Evolutionary conservation across 192 early-diverging fungal genomes (phyloP), one percentile per base, ranked within the genome.

Genomic region (Hyaloraphidium curvatum): DNA sequence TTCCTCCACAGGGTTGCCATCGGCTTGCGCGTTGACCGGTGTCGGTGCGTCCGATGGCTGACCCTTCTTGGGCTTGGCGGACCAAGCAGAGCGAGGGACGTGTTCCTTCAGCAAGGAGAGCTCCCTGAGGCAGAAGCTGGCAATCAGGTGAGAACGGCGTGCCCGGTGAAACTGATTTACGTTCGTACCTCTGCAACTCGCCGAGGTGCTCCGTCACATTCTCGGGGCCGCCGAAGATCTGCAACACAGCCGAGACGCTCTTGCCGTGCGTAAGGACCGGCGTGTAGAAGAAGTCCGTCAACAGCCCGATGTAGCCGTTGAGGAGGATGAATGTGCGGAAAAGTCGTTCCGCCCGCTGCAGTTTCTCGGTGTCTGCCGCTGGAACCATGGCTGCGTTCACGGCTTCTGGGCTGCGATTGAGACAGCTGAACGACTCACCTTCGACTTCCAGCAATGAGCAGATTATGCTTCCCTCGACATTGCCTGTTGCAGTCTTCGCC

Each of bases 281-380:
- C 0, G 77, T 68, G 51, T 66, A 79, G 64, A 74, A 88, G 27
- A 84, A 68, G 55, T 87, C 82, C 3, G 80, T 72, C 11, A 82
- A 55, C 26, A 91, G 54, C 17, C 73, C 70, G 35, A 78, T 65
- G 40, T 77, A 65, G 1, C 75, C 75, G 72, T 30, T 3, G 74
- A 64, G 55, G 82, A 73, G 0, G 70, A 41, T 25, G 54, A 39
- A n/a, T n/a, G n/a, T n/a, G n/a, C n/a, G n/a, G n/a, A n/a, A n/a
- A n/a, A n/a, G n/a, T n/a, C n/a, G n/a, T n/a, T 85, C 72, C 0
- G 69, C 82, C 13, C 61, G 53, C 0, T 58, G 40, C 26, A 69
- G 48, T 17, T 65, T 57, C 0, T 59, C 61, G 0, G 52, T 58
- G 23, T 75, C 74, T 41, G 59, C 56, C 16, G 50, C 71, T 70